Percentiles rank a stretch among this genome's conserved stretches.
These are phyloP conservation scores for Diaporthe helianthi DNA, from an alignment of 2,329 filamentous ascomycete genomes.

Conservation along the genomic window DNA sequence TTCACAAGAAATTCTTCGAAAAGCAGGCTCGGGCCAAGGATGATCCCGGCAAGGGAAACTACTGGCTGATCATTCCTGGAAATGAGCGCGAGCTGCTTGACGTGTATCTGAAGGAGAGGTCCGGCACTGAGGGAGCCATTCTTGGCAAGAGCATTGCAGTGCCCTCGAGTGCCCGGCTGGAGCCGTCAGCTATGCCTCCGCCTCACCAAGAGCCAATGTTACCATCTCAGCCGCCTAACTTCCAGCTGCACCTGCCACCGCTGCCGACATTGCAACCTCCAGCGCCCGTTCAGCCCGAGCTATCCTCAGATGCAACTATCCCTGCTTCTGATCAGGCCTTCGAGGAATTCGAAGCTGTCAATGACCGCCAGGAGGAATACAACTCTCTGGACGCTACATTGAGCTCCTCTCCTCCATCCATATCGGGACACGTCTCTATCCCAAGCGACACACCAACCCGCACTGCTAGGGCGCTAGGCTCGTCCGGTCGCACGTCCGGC, in stretches of 20 bases:
- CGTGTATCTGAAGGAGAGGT: constrained; percentile 84
- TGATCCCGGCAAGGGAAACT: constrained; percentile 96
- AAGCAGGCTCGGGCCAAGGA: constrained; percentile 97
- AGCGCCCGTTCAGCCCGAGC: constrained; percentile 53
- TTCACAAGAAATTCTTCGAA: constrained; percentile 89
- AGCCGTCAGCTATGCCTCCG: constrained; percentile 52
- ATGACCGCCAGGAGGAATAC: constrained; percentile 43
- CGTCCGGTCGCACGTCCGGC: constrained; percentile 47
- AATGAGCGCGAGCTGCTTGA: constrained; percentile 66
- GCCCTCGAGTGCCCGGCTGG: constrained; percentile 60
- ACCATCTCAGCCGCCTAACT: constrained; percentile 35
- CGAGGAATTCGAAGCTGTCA: constrained; percentile 47
- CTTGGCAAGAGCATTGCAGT: constrained; percentile 63
- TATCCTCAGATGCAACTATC: constrained; percentile 81
- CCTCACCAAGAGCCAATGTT: constrained; percentile 36
- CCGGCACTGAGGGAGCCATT: constrained; percentile 48
- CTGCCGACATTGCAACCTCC: constrained; percentile 54
- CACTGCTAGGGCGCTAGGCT: constrained; percentile 46
- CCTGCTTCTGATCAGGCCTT: constrained; percentile 70
- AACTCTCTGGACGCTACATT: constrained; percentile 27
- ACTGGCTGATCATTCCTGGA: constrained; percentile 92
- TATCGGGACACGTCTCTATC: constrained; percentile 59
- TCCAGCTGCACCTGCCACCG: constrained; percentile 43
- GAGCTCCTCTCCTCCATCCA: constrained; percentile 73
- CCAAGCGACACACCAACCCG: constrained; percentile 78